These are phyloP conservation scores for Mycogone perniciosa DNA, from an alignment of 2,329 filamentous ascomycete genomes.

Conservation along the genomic window DNA sequence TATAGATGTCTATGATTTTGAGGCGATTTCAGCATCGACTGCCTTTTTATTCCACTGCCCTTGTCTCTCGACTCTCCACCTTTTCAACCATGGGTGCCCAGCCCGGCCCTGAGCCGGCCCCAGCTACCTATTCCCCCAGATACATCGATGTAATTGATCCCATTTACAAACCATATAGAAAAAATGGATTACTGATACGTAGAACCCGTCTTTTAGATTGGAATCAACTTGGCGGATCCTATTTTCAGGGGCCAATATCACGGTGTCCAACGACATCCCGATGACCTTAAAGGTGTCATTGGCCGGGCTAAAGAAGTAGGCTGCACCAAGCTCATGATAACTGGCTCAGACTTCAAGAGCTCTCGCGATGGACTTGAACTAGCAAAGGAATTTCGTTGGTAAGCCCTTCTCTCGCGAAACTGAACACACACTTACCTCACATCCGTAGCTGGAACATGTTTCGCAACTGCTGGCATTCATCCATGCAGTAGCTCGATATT, in stretches of 20 bases:
- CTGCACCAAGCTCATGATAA: conserved; percentile 86
- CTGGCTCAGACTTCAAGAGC: conserved; percentile 78
- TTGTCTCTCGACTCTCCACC: conserved; percentile 6
- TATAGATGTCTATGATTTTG: conserved; percentile 7
- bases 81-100: conserved; percentile 23
- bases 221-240: conserved; percentile 92
- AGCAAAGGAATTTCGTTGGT: conserved; percentile 66
- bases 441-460: conserved; percentile 66
- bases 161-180: neutral
- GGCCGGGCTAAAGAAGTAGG: conserved; percentile 70
- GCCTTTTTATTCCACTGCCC: conserved; percentile 1
- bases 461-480: conserved; percentile 87
- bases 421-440: conserved; percentile 6
- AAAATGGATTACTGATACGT: neutral
- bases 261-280: conserved; percentile 65
- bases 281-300: conserved; percentile 73
- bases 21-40: conserved; percentile 5
- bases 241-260: conserved; percentile 83
- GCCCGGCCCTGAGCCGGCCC: conserved; percentile 13
- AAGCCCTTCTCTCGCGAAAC: neutral
- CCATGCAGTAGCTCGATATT: conserved; percentile 83
- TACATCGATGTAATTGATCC: conserved; percentile 53
- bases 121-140: conserved; percentile 35
- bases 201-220: conserved; percentile 50
- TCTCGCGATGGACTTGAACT: conserved; percentile 69